Conservation (phyloP, 495 filamentous ascomycete genomes). For the Talaromyces proteolyticus region DNA sequence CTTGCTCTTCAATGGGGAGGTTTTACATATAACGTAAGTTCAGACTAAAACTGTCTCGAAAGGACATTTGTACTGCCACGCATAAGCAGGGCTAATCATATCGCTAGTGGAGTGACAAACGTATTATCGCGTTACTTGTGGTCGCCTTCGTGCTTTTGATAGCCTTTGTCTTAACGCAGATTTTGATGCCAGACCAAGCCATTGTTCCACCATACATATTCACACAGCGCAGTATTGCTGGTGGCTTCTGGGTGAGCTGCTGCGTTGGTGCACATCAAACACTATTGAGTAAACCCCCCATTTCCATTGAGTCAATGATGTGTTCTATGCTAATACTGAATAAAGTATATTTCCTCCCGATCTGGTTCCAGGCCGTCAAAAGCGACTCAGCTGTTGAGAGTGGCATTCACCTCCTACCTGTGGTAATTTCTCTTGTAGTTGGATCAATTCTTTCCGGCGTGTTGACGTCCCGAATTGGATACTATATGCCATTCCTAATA, state of each 20-base stretch:
- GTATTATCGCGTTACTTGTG: constrained; percentile 42
- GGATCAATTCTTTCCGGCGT: constrained; percentile 5
- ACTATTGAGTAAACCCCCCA: not conserved
- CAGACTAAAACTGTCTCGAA: not conserved
- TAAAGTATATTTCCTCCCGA: constrained; percentile 9
- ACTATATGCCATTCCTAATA: constrained; percentile 55
- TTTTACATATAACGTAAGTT: constrained; percentile 3
- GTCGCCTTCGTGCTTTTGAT: constrained; percentile 29
- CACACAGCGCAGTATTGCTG: constrained; percentile 10
- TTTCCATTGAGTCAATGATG: too few species aligned
- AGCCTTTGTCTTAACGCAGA: constrained; percentile 35
- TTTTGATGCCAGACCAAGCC: constrained; percentile 21
- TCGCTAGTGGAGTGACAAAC: constrained; percentile 34
- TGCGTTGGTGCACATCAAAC: constrained; percentile 10
- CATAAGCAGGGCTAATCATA: not conserved
- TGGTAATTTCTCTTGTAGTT: constrained; percentile 6
- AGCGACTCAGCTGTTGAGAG: constrained; percentile 4
- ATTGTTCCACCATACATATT: constrained; percentile 12
- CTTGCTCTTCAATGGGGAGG: constrained; percentile 21
- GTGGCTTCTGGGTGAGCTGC: constrained; percentile 6
- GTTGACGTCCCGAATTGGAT: constrained; percentile 3
- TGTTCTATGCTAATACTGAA: too few species aligned
- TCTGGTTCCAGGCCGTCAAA: constrained; percentile 14
- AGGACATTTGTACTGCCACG: not conserved
- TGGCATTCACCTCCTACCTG: constrained; percentile 10